phyloP scores from a whole-genome alignment of 768 basidiomycete genomes.

The Tricholoma furcatifolium region DNA sequence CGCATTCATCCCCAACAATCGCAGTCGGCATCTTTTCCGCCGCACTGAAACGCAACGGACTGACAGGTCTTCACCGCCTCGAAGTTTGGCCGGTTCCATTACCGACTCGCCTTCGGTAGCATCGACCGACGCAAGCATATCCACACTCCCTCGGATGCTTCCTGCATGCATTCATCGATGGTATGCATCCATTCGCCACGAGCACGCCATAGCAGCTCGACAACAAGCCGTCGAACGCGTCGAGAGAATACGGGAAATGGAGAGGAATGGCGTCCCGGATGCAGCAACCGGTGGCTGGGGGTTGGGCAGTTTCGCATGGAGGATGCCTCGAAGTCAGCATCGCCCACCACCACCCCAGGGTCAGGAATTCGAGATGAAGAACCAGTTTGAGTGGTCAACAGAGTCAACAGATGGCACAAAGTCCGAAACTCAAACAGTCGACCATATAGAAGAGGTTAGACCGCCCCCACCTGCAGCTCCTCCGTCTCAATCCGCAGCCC shows the following conservation, averaged over 20 bases:
- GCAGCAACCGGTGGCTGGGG: conserved; percentile 59
- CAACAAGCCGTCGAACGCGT: conserved; percentile 67
- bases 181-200: conserved; percentile 64
- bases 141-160: conserved; percentile 34
- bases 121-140: conserved; percentile 18
- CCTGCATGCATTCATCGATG: conserved; percentile 47
- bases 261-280: conserved; percentile 31
- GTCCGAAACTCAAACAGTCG: conserved; percentile 2
- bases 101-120: conserved; percentile 13
- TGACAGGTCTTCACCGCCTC: conserved; percentile 5
- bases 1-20: conserved; percentile 35
- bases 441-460: not conserved
- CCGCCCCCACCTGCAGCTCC: conserved; percentile 2
- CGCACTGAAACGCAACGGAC: not conserved
- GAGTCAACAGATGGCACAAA: conserved; percentile 9
- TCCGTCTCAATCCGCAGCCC: conserved; percentile 11
- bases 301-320: conserved; percentile 63
- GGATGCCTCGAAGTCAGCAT: conserved; percentile 17
- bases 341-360: not conserved
- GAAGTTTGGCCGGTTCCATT: conserved; percentile 4
- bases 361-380: conserved; percentile 23
- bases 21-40: not conserved
- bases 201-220: conserved; percentile 69
- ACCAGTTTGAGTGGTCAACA: conserved; percentile 11
- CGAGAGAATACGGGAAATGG: conserved; percentile 64